Conservation (phyloP, 169 alveolate species). For the Cryptosporidium andersoni region DNA sequence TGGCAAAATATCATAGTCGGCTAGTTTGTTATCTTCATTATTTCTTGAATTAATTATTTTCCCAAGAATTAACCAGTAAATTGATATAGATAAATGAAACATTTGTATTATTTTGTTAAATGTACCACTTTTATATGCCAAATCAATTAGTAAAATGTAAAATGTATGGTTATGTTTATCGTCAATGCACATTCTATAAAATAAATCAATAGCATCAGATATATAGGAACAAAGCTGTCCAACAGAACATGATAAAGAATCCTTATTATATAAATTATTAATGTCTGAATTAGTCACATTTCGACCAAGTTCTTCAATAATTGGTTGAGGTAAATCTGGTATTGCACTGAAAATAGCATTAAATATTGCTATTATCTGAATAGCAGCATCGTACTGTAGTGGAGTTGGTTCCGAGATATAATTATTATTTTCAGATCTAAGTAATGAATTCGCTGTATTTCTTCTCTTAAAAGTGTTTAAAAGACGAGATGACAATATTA, state of each 20-base stretch:
- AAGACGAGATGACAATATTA: constrained; percentile 33
- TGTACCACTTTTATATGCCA: constrained; percentile 39
- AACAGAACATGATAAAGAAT: neutral
- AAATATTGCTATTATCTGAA: constrained; percentile 35
- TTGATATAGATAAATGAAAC: constrained; percentile 43
- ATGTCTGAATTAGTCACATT: neutral
- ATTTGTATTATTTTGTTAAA: constrained; percentile 18
- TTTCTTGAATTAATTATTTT: constrained; percentile 17
- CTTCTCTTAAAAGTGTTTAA: constrained; percentile 38
- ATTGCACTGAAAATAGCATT: constrained; percentile 11
- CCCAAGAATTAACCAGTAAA: constrained; percentile 43
- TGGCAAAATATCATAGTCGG: constrained; percentile 15
- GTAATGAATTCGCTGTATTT: constrained; percentile 4
- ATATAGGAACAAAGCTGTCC: constrained; percentile 64
- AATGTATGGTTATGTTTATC: constrained; percentile 62
- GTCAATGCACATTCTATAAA: constrained; percentile 50
- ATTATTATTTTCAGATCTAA: constrained; percentile 29
- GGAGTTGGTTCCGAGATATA: constrained; percentile 35
- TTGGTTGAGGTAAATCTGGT: constrained; percentile 32
- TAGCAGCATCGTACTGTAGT: constrained; percentile 49
- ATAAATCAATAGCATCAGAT: constrained; percentile 45
- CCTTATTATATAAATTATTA: neutral
- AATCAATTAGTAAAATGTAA: constrained; percentile 36
- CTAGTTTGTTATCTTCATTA: constrained; percentile 8
- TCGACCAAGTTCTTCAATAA: neutral